Evolutionary conservation across 1,284 basidiomycete species (phyloP).

Genomic region (Trichosporon coremiiforme): DNA sequence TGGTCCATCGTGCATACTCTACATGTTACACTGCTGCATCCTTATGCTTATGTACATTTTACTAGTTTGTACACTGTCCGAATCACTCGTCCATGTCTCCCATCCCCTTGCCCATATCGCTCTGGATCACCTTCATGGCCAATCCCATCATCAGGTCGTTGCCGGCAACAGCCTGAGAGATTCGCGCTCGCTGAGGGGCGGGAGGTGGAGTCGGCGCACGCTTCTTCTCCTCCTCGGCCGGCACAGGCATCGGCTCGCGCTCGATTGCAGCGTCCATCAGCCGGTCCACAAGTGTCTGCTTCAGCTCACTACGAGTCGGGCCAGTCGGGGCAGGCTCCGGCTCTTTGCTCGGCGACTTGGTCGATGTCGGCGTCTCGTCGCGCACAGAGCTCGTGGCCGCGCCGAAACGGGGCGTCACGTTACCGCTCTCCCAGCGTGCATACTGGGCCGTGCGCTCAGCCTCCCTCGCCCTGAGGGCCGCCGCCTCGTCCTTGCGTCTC

Average conservation of each 20-base stretch:
- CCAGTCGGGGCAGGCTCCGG: background rate
- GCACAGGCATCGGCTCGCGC: conserved; percentile 23
- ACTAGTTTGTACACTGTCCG: background rate
- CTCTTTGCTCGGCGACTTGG: conserved; percentile 8
- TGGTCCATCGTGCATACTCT: background rate
- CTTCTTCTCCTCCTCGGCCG: conserved; percentile 14
- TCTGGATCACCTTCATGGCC: conserved; percentile 10
- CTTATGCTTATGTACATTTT: too few species aligned
- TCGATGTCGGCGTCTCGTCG: conserved; percentile 22
- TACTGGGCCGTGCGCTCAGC: conserved; percentile 32
- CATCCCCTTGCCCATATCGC: conserved; percentile 12
- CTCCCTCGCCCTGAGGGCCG: conserved; percentile 30
- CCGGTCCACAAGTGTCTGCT: conserved; percentile 17
- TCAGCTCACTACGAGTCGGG: background rate
- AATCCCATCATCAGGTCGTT: conserved; percentile 8
- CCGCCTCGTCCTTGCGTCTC: conserved; percentile 32
- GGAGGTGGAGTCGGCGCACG: conserved; percentile 12
- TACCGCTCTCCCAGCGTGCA: conserved; percentile 31
- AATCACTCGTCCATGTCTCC: conserved; percentile 5
- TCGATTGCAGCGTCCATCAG: conserved; percentile 27
- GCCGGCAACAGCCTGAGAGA: conserved; percentile 3
- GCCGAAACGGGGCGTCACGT: conserved; percentile 1
- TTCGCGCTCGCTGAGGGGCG: background rate
- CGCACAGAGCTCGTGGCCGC: conserved; percentile 29
- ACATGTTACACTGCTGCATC: background rate